These are phyloP conservation scores for Paraglomus brasilianum DNA, from an alignment of 192 early-diverging fungal species.

Conservation along the genomic window DNA sequence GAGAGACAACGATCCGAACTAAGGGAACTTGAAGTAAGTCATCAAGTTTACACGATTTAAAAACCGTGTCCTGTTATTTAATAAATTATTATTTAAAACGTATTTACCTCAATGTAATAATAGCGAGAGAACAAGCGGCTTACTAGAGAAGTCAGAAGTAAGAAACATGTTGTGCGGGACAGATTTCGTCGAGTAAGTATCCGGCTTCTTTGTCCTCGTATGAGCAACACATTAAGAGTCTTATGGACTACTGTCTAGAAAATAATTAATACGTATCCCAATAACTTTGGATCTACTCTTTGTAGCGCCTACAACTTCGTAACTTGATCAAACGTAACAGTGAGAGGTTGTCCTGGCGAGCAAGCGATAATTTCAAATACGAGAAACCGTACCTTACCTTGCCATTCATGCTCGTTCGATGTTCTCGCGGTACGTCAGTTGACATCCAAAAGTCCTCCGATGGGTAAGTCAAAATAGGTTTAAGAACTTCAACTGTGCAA, in stretches of 20 bases:
- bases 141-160: not conserved
- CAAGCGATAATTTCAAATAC: not conserved
- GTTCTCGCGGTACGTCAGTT: conserved; percentile 12
- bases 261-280: not conserved
- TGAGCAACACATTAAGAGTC: not conserved
- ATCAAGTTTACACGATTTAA: not conserved
- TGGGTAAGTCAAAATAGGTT: not conserved
- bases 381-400: conserved; percentile 7
- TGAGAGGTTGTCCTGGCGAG: not conserved
- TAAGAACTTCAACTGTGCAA: not conserved
- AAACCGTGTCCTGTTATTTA: too few relatives aligned
- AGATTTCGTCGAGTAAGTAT: conserved; percentile 9
- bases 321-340: conserved; percentile 23
- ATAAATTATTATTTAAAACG: conserved; percentile 21
- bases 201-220: not conserved
- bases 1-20: conserved; percentile 28
- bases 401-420: conserved; percentile 20
- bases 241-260: conserved; percentile 1
- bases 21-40: conserved; percentile 23
- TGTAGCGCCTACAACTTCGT: conserved; percentile 17
- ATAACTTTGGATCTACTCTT: not conserved
- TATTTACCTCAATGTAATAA: not conserved
- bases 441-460: conserved; percentile 2
- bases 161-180: conserved; percentile 2
- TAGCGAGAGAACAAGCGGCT: conserved; percentile 8